Evolutionary conservation across 2,329 filamentous ascomycete species (phyloP).

Genomic region (Colletotrichum gigasporum): DNA sequence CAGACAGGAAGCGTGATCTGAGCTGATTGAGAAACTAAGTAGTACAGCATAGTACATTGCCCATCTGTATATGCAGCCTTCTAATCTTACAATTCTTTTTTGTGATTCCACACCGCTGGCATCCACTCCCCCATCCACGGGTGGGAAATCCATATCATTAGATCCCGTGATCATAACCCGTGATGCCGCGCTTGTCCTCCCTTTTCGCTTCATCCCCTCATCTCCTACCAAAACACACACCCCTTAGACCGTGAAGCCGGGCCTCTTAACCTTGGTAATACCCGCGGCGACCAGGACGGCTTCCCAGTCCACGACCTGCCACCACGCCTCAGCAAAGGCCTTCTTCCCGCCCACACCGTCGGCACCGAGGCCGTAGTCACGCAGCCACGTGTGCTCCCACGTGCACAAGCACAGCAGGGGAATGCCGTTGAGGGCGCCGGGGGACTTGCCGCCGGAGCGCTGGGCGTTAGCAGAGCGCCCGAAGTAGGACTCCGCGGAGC

Average conservation of each 20-base stretch:
- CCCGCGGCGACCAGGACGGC: slow-evolving; percentile 62
- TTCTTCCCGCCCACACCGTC: slow-evolving; percentile 77
- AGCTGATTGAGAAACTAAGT: background rate
- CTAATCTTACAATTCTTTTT: slow-evolving; percentile 31
- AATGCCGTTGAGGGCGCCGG: slow-evolving; percentile 74
- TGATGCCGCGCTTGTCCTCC: background rate
- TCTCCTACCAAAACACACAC: background rate
- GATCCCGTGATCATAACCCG: background rate
- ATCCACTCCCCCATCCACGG: background rate
- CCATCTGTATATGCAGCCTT: slow-evolving; percentile 27
- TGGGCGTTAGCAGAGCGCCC: slow-evolving; percentile 45
- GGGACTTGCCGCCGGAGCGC: slow-evolving; percentile 53
- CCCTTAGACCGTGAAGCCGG: no score
- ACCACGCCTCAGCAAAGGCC: slow-evolving; percentile 82
- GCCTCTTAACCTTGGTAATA: slow-evolving; percentile 12
- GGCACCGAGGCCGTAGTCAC: slow-evolving; percentile 74
- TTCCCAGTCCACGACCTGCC: slow-evolving; percentile 87
- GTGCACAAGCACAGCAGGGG: slow-evolving; percentile 93
- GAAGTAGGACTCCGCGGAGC: slow-evolving; percentile 49
- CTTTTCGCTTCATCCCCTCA: background rate
- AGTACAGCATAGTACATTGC: slow-evolving; percentile 30
- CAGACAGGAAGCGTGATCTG: background rate
- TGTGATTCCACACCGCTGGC: slow-evolving; percentile 4
- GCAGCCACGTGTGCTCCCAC: slow-evolving; percentile 94
- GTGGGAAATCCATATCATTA: background rate